A percentile compares a stretch with the other conserved stretches of the same genome.
Evolutionary conservation across 1,139 yeast species (phyloP).

Genomic region (Pichia sp.): DNA sequence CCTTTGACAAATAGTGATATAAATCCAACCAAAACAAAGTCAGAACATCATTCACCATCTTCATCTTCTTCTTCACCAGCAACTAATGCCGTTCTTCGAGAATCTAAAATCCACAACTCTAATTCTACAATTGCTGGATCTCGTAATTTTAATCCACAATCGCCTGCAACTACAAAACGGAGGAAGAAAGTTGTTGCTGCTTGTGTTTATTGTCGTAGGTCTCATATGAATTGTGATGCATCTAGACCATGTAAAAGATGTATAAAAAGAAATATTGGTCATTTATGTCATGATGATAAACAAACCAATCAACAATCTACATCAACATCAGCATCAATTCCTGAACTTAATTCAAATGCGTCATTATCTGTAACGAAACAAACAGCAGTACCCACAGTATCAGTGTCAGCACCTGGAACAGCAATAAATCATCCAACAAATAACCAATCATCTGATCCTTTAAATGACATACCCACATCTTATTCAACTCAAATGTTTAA

Average conservation of each 20-base stretch:
- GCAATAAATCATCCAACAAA: neutral
- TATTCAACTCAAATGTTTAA: neutral
- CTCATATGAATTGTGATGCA: constrained; percentile 92
- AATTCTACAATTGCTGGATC: neutral
- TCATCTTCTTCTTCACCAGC: neutral
- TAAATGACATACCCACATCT: neutral
- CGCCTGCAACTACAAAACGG: constrained; percentile 5
- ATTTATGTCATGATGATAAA: constrained; percentile 73
- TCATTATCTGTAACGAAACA: no score
- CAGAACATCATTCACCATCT: no score
- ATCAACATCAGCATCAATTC: no score
- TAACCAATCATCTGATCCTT: neutral
- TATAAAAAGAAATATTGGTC: constrained; percentile 82
- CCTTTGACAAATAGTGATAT: no score
- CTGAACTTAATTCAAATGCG: no score
- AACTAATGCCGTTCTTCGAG: neutral
- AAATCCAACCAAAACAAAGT: neutral
- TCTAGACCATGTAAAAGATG: constrained; percentile 85
- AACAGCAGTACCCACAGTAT: no score
- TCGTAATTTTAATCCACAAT: neutral
- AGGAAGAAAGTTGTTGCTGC: constrained; percentile 64
- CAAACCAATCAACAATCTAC: no score
- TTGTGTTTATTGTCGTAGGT: constrained; percentile 86
- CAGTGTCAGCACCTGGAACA: no score
- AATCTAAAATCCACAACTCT: no score